Conservation (phyloP, 108 stramenopile genomes). For the Cyclotella atomus region DNA sequence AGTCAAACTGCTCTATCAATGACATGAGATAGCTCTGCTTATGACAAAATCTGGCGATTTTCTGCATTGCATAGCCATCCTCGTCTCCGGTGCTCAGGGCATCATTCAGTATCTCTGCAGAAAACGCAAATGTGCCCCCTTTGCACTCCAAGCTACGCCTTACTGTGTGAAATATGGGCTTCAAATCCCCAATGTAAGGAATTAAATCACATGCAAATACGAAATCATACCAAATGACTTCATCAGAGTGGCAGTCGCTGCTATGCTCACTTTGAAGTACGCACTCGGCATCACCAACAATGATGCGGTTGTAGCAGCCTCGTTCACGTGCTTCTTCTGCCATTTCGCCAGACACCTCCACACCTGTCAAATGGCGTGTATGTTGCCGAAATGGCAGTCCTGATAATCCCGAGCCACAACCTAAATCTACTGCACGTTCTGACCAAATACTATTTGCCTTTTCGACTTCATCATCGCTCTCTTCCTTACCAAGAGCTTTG, state of each 20-base stretch:
- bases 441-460: constrained; percentile 35
- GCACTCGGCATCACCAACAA: constrained; percentile 57
- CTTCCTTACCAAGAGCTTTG: constrained; percentile 25
- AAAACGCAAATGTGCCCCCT: constrained; percentile 67
- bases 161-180: constrained; percentile 47
- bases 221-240: constrained; percentile 50
- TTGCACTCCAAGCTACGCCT: constrained; percentile 24
- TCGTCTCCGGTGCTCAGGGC: constrained; percentile 2
- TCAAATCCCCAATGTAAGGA: constrained; percentile 65
- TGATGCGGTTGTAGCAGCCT: constrained; percentile 58
- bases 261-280: constrained; percentile 36
- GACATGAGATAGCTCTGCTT: constrained; percentile 56
- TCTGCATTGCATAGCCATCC: constrained; percentile 53
- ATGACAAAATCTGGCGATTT: constrained; percentile 69
- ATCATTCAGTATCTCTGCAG: constrained; percentile 61
- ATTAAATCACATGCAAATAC: constrained; percentile 78
- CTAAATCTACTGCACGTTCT: constrained; percentile 58
- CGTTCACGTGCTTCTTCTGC: constrained; percentile 62
- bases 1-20: constrained; percentile 43
- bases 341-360: constrained; percentile 76
- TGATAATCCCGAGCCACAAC: constrained; percentile 72
- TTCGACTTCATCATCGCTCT: constrained; percentile 3
- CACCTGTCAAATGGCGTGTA: constrained; percentile 56
- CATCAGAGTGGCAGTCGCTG: constrained; percentile 9
- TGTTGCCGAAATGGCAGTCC: constrained; percentile 59